Evolutionary conservation across 306 rosid species (phyloP).

Genomic region (Hippophae tibetana): DNA sequence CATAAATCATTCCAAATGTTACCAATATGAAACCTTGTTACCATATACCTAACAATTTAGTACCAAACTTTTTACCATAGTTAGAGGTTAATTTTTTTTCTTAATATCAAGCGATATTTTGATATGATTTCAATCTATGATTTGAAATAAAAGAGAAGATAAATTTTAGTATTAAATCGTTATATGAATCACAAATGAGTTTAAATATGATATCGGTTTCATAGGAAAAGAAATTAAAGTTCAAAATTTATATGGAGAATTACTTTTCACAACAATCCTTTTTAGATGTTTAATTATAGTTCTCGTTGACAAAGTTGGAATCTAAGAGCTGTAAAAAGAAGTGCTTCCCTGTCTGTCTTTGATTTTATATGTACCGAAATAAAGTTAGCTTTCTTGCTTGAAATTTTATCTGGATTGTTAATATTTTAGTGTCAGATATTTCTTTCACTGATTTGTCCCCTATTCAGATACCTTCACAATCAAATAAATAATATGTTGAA

Average conservation of each 20-base stretch:
- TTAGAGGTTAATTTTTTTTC: too few relatives aligned
- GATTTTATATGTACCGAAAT: neutral
- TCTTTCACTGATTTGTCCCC: conserved; percentile 6
- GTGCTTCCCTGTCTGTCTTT: neutral
- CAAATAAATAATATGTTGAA: neutral
- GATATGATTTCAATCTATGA: too few relatives aligned
- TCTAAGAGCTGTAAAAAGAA: neutral
- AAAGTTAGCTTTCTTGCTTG: neutral
- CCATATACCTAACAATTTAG: too few relatives aligned
- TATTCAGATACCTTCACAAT: conserved; percentile 3
- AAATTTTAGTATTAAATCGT: too few relatives aligned
- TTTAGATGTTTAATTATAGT: neutral
- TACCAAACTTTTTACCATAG: too few relatives aligned
- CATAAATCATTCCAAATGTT: too few relatives aligned
- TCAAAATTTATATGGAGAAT: neutral
- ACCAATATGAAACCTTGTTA: too few relatives aligned
- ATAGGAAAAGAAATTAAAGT: too few relatives aligned
- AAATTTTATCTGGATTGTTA: neutral
- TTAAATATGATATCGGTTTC: too few relatives aligned
- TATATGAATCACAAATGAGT: too few relatives aligned
- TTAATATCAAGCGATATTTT: too few relatives aligned
- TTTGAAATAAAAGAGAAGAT: too few relatives aligned
- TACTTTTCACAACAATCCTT: neutral
- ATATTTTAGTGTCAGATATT: neutral
- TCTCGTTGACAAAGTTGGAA: conserved; percentile 9